Evolutionary conservation across 2,329 filamentous ascomycete genomes (phyloP).

Genomic region (Ceratocystis lukuohia): DNA sequence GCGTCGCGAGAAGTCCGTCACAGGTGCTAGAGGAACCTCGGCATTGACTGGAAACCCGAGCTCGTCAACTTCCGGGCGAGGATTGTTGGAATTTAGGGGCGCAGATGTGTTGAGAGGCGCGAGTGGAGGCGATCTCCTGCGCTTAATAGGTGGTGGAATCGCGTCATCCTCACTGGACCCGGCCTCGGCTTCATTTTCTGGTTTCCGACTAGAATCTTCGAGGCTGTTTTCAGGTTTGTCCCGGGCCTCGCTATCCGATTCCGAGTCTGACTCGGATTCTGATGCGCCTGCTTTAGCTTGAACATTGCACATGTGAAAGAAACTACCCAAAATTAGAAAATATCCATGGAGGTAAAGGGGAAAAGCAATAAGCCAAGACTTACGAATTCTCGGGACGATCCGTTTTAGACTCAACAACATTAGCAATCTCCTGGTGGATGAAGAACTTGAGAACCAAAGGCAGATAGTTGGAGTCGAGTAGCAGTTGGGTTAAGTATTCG

Average conservation of each 20-base stretch:
- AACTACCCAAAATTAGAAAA: conserved; percentile 38
- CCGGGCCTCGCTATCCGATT: background rate
- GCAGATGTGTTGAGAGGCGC: conserved; percentile 24
- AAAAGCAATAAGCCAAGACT: conserved; percentile 21
- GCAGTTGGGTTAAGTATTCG: conserved; percentile 84
- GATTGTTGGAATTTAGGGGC: background rate
- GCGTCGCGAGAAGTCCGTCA: conserved; percentile 81
- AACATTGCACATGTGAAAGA: conserved; percentile 79
- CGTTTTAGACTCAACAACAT: conserved; percentile 71
- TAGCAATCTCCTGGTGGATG: conserved; percentile 85
- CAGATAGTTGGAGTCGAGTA: conserved; percentile 90
- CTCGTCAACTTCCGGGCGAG: conserved; percentile 62
- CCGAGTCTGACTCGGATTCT: background rate
- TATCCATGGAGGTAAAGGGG: background rate
- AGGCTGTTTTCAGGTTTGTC: background rate
- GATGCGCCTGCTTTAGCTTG: conserved; percentile 37
- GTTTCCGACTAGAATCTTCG: background rate
- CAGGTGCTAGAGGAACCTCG: conserved; percentile 57
- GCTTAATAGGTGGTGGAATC: conserved; percentile 67
- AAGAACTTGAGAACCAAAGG: conserved; percentile 86
- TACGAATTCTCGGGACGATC: conserved; percentile 73
- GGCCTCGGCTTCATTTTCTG: background rate
- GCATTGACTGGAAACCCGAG: conserved; percentile 61
- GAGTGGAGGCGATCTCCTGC: conserved; percentile 36
- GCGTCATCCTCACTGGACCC: conserved; percentile 61